Conservation (phyloP, 495 filamentous ascomycete species). For the Aspergillus homomorphus region DNA sequence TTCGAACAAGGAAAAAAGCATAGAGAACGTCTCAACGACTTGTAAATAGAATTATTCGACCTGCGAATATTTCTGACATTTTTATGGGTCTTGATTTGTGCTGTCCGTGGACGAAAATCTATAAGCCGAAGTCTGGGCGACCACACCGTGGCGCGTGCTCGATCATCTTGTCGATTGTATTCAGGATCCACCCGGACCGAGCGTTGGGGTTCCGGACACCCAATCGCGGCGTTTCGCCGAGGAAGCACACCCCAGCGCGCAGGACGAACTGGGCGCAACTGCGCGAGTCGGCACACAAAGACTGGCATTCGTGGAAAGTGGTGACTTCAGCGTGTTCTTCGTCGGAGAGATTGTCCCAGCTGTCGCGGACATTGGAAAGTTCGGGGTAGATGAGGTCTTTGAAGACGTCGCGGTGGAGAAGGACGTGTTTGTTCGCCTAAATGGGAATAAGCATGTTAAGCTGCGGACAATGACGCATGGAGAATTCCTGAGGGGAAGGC, state of each 20-base stretch:
- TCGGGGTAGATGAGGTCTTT: conserved; percentile 41
- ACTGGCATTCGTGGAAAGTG: conserved; percentile 36
- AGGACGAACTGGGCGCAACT: conserved; percentile 39
- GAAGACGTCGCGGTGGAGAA: conserved; percentile 46
- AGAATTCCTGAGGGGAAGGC: neutral
- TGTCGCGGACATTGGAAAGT: conserved; percentile 28
- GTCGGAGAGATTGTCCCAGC: conserved; percentile 46
- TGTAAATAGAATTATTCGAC: conserved; percentile 3
- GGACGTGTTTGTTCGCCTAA: conserved; percentile 33
- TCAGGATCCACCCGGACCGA: conserved; percentile 37
- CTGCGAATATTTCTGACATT: conserved; percentile 12
- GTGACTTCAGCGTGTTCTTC: conserved; percentile 32
- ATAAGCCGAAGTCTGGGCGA: conserved; percentile 32
- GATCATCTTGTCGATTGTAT: conserved; percentile 33
- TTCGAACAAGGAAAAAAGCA: too few species aligned
- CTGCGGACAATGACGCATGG: neutral
- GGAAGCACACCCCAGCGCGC: conserved; percentile 34
- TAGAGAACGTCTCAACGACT: neutral
- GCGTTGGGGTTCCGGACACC: conserved; percentile 25
- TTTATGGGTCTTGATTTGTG: neutral
- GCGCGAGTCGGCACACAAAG: conserved; percentile 26
- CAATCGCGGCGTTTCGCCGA: conserved; percentile 30
- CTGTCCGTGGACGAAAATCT: conserved; percentile 8
- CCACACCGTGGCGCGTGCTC: conserved; percentile 32
- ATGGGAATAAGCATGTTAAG: neutral